Percentiles rank a stretch among this genome's conserved stretches.
Evolutionary conservation across 2,329 filamentous ascomycete species (phyloP).

Genomic region (Phialophora tarda): DNA sequence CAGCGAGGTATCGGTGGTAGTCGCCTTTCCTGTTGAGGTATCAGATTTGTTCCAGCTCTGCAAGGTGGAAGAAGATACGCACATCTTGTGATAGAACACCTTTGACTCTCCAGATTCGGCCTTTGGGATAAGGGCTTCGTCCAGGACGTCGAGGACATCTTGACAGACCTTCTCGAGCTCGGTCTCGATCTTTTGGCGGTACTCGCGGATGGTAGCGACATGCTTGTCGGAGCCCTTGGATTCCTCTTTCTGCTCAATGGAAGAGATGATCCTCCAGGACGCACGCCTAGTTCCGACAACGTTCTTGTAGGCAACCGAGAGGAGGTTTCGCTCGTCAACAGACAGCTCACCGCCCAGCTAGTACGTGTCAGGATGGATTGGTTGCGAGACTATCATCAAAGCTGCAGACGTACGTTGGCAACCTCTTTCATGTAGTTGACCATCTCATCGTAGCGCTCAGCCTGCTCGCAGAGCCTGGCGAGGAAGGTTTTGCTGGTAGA

Average conservation of each 20-base stretch:
- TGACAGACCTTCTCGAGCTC: slow-evolving; percentile 98
- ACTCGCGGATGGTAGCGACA: slow-evolving; percentile 90
- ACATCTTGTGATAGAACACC: slow-evolving; percentile 99
- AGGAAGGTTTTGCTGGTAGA: slow-evolving; percentile 94
- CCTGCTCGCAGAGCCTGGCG: slow-evolving; percentile 99
- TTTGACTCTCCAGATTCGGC: slow-evolving; percentile 97
- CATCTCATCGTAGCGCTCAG: slow-evolving; percentile 99
- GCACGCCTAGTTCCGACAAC: slow-evolving; percentile 97
- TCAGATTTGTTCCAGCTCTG: slow-evolving; percentile 27
- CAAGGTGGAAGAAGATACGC: slow-evolving; percentile 47
- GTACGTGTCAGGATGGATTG: slow-evolving; percentile 35
- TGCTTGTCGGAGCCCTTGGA: slow-evolving; percentile 97
- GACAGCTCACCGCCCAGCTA: slow-evolving; percentile 71
- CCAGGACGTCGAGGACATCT: slow-evolving; percentile 94
- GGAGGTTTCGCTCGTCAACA: slow-evolving; percentile 81
- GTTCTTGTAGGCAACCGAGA: slow-evolving; percentile 99
- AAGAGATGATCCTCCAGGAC: slow-evolving; percentile 99
- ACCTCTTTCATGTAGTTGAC: slow-evolving; percentile 99
- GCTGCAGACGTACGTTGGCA: slow-evolving; percentile 71
- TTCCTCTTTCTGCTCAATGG: slow-evolving; percentile 99
- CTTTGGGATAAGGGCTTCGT: slow-evolving; percentile 91
- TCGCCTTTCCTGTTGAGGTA: slow-evolving; percentile 79
- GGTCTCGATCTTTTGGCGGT: slow-evolving; percentile 97
- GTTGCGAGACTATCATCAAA: slow-evolving; percentile 10
- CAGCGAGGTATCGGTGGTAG: slow-evolving; percentile 93